These are phyloP conservation scores for Angophora floribunda DNA, from an alignment of 345 rosid genomes.

Conservation along the genomic window DNA sequence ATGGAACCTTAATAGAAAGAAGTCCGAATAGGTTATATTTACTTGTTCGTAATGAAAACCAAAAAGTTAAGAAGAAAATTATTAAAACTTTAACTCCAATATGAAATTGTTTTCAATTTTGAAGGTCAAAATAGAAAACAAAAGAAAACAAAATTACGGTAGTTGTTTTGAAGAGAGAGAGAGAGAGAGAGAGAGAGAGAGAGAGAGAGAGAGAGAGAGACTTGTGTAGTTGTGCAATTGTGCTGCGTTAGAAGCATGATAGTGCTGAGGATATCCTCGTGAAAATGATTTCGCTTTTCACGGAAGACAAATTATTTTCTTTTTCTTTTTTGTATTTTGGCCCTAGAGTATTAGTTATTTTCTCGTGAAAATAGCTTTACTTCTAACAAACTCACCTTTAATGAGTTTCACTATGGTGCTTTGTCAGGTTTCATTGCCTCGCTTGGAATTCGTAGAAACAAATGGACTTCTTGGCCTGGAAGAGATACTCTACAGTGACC, in stretches of 20 bases:
- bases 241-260: accelerated
- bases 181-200: too few relatives aligned
- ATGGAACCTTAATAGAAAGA: background rate
- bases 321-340: too few relatives aligned
- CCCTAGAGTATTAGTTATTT: background rate
- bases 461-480: background rate
- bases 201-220: too few relatives aligned
- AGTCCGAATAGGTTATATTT: too few relatives aligned
- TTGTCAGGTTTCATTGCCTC: background rate
- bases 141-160: too few relatives aligned
- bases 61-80: too few relatives aligned
- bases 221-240: accelerated
- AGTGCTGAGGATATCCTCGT: background rate
- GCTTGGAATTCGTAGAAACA: background rate
- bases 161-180: too few relatives aligned
- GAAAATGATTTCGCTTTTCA: background rate
- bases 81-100: too few relatives aligned
- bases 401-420: background rate
- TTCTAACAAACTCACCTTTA: background rate
- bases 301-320: accelerated
- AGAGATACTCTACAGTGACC: background rate
- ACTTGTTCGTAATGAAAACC: too few relatives aligned
- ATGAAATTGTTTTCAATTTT: too few relatives aligned
- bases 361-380: background rate
- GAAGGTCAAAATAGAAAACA: too few relatives aligned